Conservation (phyloP, 1,284 basidiomycete genomes). For the Ustilago cynodontis region DNA sequence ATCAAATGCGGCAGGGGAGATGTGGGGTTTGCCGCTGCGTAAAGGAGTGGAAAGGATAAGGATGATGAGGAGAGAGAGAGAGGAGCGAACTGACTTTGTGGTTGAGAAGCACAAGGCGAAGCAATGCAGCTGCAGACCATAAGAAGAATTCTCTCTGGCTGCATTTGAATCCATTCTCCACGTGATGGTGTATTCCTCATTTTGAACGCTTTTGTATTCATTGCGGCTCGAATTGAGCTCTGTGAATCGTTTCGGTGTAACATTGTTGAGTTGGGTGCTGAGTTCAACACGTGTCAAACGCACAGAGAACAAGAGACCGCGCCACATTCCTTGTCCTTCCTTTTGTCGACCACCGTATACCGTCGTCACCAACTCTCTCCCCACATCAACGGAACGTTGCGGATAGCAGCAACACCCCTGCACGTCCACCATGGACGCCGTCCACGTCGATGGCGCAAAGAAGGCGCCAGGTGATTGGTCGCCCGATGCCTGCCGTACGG, state of each 20-base stretch:
- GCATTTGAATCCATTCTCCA: background rate
- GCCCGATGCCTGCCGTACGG: slow-evolving; percentile 67
- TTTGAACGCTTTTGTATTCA: background rate
- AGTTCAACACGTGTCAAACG: background rate
- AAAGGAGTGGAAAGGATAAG: background rate
- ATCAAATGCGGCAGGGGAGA: no score
- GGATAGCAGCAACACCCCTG: slow-evolving; percentile 1
- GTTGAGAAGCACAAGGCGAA: no score
- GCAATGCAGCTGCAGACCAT: no score
- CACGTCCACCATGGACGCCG: slow-evolving; percentile 36
- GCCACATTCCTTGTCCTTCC: no score
- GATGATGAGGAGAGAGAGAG: slow-evolving; percentile 6
- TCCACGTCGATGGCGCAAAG: slow-evolving; percentile 43
- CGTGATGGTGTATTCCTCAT: slow-evolving; percentile 5
- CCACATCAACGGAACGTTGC: background rate
- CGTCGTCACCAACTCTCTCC: background rate
- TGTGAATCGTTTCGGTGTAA: no score
- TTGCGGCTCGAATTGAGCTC: background rate
- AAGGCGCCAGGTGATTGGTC: slow-evolving; percentile 69
- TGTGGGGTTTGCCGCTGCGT: background rate
- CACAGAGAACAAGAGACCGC: background rate
- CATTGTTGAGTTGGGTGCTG: background rate
- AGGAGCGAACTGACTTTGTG: no score
- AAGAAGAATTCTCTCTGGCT: slow-evolving; percentile 2
- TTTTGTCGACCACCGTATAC: background rate